Base-by-base conservation (phyloP, 768 basidiomycete species). In the Termitomyces sp. region DNA sequence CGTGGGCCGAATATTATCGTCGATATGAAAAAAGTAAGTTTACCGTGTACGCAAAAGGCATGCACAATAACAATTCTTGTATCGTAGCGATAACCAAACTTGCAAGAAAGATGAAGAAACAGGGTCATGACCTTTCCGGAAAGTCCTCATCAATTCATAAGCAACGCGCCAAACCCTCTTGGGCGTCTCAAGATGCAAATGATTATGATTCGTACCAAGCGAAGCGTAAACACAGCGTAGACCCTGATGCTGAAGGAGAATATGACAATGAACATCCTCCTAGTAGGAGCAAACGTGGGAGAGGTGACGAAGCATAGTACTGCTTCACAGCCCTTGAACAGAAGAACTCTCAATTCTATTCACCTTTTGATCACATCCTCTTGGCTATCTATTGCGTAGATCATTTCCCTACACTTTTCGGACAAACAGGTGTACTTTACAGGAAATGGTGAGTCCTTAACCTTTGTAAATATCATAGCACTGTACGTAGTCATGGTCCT, bases 1-100 rank as follows among this genome's bases (percentile, higher is more conserved):
- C 85, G 7, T 89, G 87, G 87, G 76, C 72, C 20, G 84, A 87
- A 65, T 83, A 79, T 62, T 86, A 82, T 63, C 76, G 84, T 32
- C 74, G 72, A 57, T 72, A 84, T 59, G 80, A 84, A 67, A 49
- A 67, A 57, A 71, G 87, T 86, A 72, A 20, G 70, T 62, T n/a
- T 20, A 22, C 6, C 24, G 22, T n/a, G 37, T 34, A 8, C 20
- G 1, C 16, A 4, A 30, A 8, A 47, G 3, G 10, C 18, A 33
- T 16, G 26, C 24, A 37, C 24, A 5, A 30, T 55, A 4, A 55
- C 47, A 22, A 34, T n/a, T 24, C 43, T 37, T 47, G 20, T 39
- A 16, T 24, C 42, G 14, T 34, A 56, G 60, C 42, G 27, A 55
- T 64, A 55, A 56, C 66, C 53, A 73, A 64, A 52, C 68, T 82